phyloP scores from a whole-genome alignment of 2,329 filamentous ascomycete genomes.

The Monilinia vaccinii-corymbosi region DNA sequence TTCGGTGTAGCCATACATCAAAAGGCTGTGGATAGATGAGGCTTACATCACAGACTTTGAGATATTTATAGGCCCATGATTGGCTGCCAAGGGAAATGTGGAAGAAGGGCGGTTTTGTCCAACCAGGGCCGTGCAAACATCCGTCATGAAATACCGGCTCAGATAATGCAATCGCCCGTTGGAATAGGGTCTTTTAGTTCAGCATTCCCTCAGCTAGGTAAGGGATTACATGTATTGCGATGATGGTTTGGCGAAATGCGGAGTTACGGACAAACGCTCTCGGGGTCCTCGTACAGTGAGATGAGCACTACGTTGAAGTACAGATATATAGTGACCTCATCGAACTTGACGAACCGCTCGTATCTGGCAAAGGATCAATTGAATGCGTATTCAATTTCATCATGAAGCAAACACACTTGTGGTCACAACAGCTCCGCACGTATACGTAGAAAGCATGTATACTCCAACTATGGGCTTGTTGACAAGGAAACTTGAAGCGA shows the following conservation, averaged over 20 bases:
- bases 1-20: not conserved
- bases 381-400: not conserved
- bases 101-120: not conserved
- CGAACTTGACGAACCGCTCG: not conserved
- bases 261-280: not conserved
- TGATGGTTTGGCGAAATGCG: not conserved
- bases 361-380: not conserved
- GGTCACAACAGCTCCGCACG: not conserved
- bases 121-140: not conserved
- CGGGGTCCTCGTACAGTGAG: slow-evolving; percentile 4
- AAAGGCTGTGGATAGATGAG: not conserved
- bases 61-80: not conserved
- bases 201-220: not conserved
- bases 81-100: not conserved
- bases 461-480: not conserved
- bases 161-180: not conserved
- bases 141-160: not conserved
- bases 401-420: not conserved
- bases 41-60: not conserved
- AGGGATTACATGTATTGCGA: not conserved
- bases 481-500: not conserved
- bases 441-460: not conserved
- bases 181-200: not conserved
- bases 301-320: not conserved
- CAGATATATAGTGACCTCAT: not conserved